Percentiles rank a stretch among this genome's conserved stretches.
These are phyloP conservation scores for Hamamelis virginiana DNA, from an alignment of 164 flowering plant species.

Conservation along the genomic window DNA sequence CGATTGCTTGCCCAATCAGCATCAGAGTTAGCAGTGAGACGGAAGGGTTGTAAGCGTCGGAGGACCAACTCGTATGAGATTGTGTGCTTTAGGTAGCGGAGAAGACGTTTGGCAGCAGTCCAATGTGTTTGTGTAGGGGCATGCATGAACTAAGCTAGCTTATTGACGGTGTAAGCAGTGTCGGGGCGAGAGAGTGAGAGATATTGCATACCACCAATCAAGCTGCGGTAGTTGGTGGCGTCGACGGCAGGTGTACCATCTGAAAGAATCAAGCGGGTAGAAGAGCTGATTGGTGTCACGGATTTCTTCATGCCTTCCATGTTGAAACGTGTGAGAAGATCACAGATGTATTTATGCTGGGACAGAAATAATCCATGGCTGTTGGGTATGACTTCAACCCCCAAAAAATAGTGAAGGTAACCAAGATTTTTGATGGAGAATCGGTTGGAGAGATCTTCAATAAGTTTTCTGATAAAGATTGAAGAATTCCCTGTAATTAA, in stretches of 20 bases:
- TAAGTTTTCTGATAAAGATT: no score
- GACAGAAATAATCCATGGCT: background rate
- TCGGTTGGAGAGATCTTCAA: no score
- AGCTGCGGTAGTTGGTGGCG: background rate
- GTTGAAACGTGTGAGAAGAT: background rate
- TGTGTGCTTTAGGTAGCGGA: background rate
- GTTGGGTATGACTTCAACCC: no score
- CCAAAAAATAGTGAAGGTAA: constrained; percentile 1
- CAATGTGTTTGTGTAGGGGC: background rate
- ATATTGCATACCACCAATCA: no score
- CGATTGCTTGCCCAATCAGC: background rate
- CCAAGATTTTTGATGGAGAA: background rate
- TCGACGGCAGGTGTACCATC: background rate
- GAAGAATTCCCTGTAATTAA: no score
- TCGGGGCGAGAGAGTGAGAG: no score
- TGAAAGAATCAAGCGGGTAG: background rate
- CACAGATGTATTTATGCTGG: background rate
- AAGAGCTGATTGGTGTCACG: background rate
- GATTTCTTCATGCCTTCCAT: background rate
- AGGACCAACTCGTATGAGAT: background rate
- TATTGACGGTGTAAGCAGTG: background rate
- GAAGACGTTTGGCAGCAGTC: no score
- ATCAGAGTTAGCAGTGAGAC: background rate
- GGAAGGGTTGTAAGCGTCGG: background rate
- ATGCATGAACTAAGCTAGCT: background rate